Evolutionary conservation across 495 filamentous ascomycete species (phyloP), one percentile per base, ranked within the genome.

Genomic region (Tuber borchii): DNA sequence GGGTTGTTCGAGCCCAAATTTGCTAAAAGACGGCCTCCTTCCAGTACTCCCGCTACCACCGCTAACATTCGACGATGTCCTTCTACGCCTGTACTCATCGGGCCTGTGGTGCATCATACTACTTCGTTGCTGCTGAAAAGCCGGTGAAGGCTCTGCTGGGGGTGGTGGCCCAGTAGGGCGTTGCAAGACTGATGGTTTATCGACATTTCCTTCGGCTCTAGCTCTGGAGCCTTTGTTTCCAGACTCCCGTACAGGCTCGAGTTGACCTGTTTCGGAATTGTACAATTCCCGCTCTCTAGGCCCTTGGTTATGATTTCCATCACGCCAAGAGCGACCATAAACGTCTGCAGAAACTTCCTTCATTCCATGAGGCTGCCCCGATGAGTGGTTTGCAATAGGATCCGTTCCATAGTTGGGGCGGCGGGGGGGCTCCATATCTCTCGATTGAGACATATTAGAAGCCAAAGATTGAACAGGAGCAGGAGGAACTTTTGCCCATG

Each of bases 281-380:
- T 89, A 99, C 0, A 99, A 87, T 83, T 97, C 93, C 75, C 91
- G 87, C 74, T 89, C 89, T 70, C 73, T 71, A 43, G 85, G 86
- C 34, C 86, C 88, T 16, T 88, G 86, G 65, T 79, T 84, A 0
- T 81, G 71, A 31, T 90, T 87, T 22, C 87, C 86, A 65, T 97
- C 94, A 79, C 91, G 88, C 91, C 92, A 96, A 34, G 90, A 88
- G 74, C 96, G 89, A 82, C 92, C 96, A 82, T 97, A 98, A 78
- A 97, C 93, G 83, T 98, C 95, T 8, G 95, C 93, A 14, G 93
- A 93, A 79, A 97, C 95, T 83, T 98, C 94, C 82, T 93, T 92
- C 6, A 91, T 87, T 56, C 86, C 85, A 65, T 26, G 10, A 79
- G 85, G 74, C 85, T 86, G 14, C 83, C 85, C n/a, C 85, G 85